Base-by-base conservation (phyloP, 2,329 filamentous ascomycete genomes). In the Fusarium sp. region DNA sequence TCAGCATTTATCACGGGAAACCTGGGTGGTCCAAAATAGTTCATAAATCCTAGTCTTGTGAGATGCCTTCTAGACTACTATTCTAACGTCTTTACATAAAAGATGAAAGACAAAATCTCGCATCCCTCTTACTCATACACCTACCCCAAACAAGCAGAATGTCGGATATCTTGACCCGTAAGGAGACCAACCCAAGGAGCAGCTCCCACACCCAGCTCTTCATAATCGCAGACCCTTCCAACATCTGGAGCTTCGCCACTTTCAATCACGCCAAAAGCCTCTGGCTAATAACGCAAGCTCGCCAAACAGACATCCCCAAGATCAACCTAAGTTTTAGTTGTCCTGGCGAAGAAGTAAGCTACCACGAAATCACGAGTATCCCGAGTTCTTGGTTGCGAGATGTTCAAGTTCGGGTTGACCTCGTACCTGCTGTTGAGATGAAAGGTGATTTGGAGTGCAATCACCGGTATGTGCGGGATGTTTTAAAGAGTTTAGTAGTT, bases 101-200 rank as follows among this genome's bases (percentile, higher is more conserved):
- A n/a, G n/a, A n/a, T n/a, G n/a, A n/a, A n/a, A n/a, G n/a, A n/a
- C n/a, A n/a, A n/a, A n/a, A n/a, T n/a, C n/a, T n/a, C n/a, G n/a
- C n/a, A n/a, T n/a, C n/a, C n/a, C n/a, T n/a, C n/a, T n/a, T n/a
- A n/a, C n/a, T n/a, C 15, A 6, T 16, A 16, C 0, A n/a, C 5
- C 4, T 10, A 6, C 7, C 13, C 9, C 13, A 49, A n/a, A 15
- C 4, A 33, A 19, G 18, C 11, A 10, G 6, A 19, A 52, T 13
- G 47, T 19, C 16, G 1, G 11, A 6, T 3, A 13, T 4, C 3
- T 33, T 18, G 5, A 6, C 10, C 5, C 6, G 11, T 8, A 13
- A 25, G 16, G 8, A 25, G 11, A 7, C 16, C 2, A 12, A 19
- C 2, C 11, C 30, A 25, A 32, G 15, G 18, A 32, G 28, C 7